These are phyloP conservation scores for Hordeum pubiflorum DNA, from an alignment of 202 grass and related monocot genomes.

Conservation along the genomic window DNA sequence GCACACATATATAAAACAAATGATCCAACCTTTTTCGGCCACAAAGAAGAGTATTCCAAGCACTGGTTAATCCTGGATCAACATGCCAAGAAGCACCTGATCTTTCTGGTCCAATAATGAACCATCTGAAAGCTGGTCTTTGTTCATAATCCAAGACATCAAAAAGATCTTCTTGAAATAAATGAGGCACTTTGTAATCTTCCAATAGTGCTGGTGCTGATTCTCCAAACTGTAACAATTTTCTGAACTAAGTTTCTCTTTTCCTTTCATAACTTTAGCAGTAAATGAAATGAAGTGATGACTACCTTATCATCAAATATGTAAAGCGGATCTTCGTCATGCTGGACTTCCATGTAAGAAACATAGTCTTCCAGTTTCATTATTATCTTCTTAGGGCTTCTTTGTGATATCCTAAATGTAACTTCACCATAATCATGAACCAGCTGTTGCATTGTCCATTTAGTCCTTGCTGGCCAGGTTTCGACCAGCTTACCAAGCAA, in stretches of 20 bases:
- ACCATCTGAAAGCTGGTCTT: constrained; percentile 84
- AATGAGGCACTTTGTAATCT: constrained; percentile 77
- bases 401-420: constrained; percentile 88
- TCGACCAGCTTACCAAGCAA: constrained; percentile 66
- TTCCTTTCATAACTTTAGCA: constrained; percentile 3
- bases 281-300: constrained; percentile 16
- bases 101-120: constrained; percentile 93
- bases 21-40: constrained; percentile 70
- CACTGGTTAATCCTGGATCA: constrained; percentile 87
- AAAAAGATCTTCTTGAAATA: constrained; percentile 94
- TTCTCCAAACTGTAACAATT: constrained; percentile 81
- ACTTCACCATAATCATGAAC: constrained; percentile 56
- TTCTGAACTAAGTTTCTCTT: constrained; percentile 9
- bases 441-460: constrained; percentile 83
- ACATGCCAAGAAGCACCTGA: constrained; percentile 99
- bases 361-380: constrained; percentile 97
- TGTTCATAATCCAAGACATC: constrained; percentile 71
- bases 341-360: constrained; percentile 88
- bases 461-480: constrained; percentile 77
- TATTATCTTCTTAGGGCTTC: constrained; percentile 68
- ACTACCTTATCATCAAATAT: constrained; percentile 93
- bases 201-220: constrained; percentile 58
- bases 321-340: constrained; percentile 97
- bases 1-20: neutral
- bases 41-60: constrained; percentile 97